Evolutionary conservation across 129 eudicot genomes (phyloP).

Genomic region (Deinandra increscens): DNA sequence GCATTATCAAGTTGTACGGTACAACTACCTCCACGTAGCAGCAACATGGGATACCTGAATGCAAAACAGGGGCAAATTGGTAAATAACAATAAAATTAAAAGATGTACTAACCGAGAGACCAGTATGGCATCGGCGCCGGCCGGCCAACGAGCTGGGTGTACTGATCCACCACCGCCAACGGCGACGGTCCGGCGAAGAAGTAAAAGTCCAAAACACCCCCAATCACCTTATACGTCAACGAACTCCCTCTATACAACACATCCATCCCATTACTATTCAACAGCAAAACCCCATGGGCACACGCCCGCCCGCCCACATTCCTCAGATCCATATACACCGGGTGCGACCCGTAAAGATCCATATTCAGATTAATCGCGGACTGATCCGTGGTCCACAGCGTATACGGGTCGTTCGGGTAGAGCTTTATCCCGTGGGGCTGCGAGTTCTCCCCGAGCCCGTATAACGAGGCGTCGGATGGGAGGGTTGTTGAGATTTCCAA

Average conservation of each 20-base stretch:
- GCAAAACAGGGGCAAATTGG: neutral
- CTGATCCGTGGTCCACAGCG: constrained; percentile 72
- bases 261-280: constrained; percentile 98
- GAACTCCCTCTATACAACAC: constrained; percentile 83
- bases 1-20: constrained; percentile 19
- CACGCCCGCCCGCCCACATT: constrained; percentile 53
- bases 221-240: constrained; percentile 92
- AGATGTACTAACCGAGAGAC: constrained; percentile 68
- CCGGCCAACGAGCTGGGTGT: constrained; percentile 79
- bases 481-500: constrained; percentile 75
- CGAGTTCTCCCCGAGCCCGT: constrained; percentile 91
- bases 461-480: constrained; percentile 82
- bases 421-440: constrained; percentile 91
- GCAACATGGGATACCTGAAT: constrained; percentile 27
- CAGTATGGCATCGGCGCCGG: constrained; percentile 99
- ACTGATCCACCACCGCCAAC: constrained; percentile 83
- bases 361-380: constrained; percentile 85
- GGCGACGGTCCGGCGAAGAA: constrained; percentile 91
- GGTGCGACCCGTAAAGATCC: constrained; percentile 95
- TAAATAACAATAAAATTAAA: too few species aligned
- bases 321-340: constrained; percentile 94
- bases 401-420: constrained; percentile 87
- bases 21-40: too few species aligned
- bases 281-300: constrained; percentile 79
- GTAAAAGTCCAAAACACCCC: constrained; percentile 97